These are phyloP conservation scores for Kuraishia cidri DNA, from an alignment of 805 yeast genomes.

Conservation along the genomic window DNA sequence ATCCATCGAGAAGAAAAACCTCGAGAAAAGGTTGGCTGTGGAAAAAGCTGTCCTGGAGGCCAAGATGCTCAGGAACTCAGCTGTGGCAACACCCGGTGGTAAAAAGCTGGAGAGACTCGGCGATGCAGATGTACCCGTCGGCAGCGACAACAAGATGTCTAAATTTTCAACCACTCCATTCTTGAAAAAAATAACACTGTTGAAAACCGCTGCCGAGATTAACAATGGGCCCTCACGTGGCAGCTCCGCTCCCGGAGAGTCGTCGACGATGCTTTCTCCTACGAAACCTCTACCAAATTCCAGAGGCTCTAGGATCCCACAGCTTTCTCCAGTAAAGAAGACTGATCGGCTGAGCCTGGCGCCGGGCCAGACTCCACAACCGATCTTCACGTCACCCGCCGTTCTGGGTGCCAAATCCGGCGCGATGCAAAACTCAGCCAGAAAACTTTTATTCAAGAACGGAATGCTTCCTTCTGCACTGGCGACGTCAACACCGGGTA, in stretches of 20 bases:
- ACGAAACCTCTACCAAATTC: constrained; percentile 2
- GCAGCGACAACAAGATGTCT: constrained; percentile 1
- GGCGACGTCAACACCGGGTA: too few species aligned
- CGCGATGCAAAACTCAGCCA: too few species aligned
- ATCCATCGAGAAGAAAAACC: constrained; percentile 4
- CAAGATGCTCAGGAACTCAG: constrained; percentile 5
- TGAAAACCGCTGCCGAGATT: constrained; percentile 2
- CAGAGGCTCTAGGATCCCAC: constrained; percentile 4
- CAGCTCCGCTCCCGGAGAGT: too few species aligned
- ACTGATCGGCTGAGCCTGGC: too few species aligned
- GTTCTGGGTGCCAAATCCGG: too few species aligned
- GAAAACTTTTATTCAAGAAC: background rate
- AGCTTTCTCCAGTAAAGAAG: constrained; percentile 1
- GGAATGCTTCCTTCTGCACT: constrained; percentile 1
- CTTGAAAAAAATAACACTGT: constrained; percentile 6
- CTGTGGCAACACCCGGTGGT: too few species aligned
- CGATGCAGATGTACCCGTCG: constrained; percentile 4
- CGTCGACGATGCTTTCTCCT: too few species aligned
- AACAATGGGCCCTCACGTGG: constrained; percentile 2
- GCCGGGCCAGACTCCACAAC: too few species aligned
- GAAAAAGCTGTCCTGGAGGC: constrained; percentile 5
- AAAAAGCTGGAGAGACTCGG: too few species aligned
- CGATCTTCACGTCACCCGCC: too few species aligned
- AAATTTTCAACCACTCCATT: constrained; percentile 13
- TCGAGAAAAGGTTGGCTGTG: constrained; percentile 4